These are phyloP conservation scores for Plasmodium fragile DNA, from an alignment of 169 alveolate species.

Conservation along the genomic window DNA sequence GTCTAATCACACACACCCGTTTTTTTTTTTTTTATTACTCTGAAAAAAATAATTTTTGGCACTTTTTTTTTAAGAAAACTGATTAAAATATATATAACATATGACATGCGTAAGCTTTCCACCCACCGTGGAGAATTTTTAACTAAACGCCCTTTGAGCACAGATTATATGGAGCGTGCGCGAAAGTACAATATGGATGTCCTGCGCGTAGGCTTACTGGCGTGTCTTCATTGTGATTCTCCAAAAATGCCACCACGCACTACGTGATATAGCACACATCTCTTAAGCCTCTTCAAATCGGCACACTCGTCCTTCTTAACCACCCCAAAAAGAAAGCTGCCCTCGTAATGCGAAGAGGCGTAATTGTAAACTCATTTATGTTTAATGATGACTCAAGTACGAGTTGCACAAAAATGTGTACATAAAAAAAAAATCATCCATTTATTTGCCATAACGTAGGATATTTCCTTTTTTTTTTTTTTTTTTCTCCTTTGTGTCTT, in stretches of 20 bases:
- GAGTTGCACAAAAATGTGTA: slow-evolving; percentile 11
- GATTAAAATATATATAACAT: not conserved
- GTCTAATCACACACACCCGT: not conserved
- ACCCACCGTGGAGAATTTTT: not conserved
- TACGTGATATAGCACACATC: not conserved
- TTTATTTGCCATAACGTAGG: not conserved
- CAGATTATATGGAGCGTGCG: not conserved
- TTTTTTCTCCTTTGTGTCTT: not conserved
- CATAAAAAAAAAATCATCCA: not conserved
- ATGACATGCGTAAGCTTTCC: not conserved
- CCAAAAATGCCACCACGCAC: not conserved
- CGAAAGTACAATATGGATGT: not conserved
- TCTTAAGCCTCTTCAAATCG: not conserved
- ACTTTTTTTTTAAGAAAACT: not conserved
- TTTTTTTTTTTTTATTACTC: not conserved
- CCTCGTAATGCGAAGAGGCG: not conserved
- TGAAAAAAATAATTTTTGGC: not conserved
- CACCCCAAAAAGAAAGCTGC: not conserved
- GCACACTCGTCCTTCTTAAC: not conserved
- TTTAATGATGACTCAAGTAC: not conserved
- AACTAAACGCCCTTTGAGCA: not conserved
- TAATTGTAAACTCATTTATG: not conserved
- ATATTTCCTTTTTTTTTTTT: not conserved
- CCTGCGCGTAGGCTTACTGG: not conserved
- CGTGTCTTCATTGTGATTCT: not conserved